Evolutionary conservation across 1,139 yeast species (phyloP).

Genomic region (Kodamaea fungicola): DNA sequence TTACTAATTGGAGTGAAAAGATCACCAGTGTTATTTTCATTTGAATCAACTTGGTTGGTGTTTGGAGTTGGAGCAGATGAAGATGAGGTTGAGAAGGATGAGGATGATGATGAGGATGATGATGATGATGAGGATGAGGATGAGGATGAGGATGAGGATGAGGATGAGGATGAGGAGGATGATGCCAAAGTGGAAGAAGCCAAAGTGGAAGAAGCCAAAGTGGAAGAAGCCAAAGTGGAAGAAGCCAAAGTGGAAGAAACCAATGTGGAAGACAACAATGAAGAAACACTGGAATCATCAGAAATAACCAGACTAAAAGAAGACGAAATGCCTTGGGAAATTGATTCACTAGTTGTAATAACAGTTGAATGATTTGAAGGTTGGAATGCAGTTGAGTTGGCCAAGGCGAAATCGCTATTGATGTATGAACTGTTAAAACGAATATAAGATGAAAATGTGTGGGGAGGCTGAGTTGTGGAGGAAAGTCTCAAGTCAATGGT

Average conservation of each 20-base stretch:
- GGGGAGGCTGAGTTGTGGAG: neutral
- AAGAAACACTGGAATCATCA: neutral
- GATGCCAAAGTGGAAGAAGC: neutral
- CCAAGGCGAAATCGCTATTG: neutral
- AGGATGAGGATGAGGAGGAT: conserved; percentile 1
- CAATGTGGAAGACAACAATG: neutral
- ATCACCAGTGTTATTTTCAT: conserved; percentile 11
- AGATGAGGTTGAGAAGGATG: conserved; percentile 1
- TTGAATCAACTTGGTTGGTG: conserved; percentile 3
- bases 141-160: neutral
- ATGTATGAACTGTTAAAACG: too few relatives aligned
- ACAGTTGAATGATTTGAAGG: neutral
- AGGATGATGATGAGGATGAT: neutral
- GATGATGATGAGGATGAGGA: conserved; percentile 3
- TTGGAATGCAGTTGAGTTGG: neutral
- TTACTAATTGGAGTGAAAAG: conserved; percentile 51
- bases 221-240: neutral
- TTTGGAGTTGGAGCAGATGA: conserved; percentile 4
- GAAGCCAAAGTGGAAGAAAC: neutral
- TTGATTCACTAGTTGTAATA: conserved; percentile 1
- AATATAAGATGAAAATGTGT: neutral
- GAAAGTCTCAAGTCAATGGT: conserved; percentile 13
- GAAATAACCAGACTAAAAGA: conserved; percentile 1
- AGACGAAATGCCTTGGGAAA: conserved; percentile 1
- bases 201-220: neutral